Conservation (phyloP, 169 alveolate genomes). For the Babesia sp. region DNA sequence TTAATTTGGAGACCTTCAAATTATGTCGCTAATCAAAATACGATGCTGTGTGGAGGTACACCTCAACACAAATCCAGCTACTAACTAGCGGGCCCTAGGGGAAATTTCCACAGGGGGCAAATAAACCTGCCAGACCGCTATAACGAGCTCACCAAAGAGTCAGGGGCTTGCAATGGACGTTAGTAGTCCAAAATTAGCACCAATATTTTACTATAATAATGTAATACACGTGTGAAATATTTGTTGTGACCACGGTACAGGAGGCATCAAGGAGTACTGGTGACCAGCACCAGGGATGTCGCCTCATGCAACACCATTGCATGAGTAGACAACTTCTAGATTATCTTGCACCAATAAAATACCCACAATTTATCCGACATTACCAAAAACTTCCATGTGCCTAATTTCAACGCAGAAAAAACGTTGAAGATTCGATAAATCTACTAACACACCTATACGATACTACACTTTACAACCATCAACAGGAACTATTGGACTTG, state of each 20-base stretch:
- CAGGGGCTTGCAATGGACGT: neutral
- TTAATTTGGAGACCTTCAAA: neutral
- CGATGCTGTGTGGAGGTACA: too few relatives aligned
- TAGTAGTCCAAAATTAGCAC: neutral
- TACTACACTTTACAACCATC: too few relatives aligned
- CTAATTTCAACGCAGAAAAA: too few relatives aligned
- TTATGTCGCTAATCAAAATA: neutral
- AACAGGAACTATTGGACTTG: too few relatives aligned
- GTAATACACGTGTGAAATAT: neutral
- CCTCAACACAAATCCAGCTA: neutral
- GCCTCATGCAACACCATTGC: constrained; percentile 33
- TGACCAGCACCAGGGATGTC: constrained; percentile 28
- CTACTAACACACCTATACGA: too few relatives aligned
- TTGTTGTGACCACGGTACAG: neutral
- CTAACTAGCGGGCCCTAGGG: neutral
- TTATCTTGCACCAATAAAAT: neutral
- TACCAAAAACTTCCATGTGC: neutral
- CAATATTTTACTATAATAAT: neutral
- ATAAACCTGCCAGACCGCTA: neutral
- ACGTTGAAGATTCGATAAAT: too few relatives aligned
- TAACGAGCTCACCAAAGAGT: constrained; percentile 10
- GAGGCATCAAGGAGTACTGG: neutral
- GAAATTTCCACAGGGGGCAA: constrained; percentile 9
- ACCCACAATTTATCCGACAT: neutral
- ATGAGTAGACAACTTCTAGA: constrained; percentile 8